phyloP scores from a whole-genome alignment of 2,329 filamentous ascomycete genomes.

The Monascus ruber region DNA sequence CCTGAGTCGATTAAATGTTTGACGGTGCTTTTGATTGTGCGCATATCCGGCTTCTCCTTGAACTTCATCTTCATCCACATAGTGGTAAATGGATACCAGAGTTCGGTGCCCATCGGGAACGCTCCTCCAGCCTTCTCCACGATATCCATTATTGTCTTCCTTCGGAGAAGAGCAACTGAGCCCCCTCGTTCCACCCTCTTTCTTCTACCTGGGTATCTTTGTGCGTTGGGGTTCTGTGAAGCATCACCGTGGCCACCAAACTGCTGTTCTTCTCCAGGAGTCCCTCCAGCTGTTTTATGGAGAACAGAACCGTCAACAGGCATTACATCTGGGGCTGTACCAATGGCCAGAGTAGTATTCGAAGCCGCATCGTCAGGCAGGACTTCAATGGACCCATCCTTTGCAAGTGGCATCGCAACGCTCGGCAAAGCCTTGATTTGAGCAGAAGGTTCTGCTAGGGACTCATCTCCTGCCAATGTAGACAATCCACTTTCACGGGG shows the following conservation, averaged over 20 bases:
- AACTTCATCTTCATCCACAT: slow-evolving; percentile 40
- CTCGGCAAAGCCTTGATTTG: too few species aligned
- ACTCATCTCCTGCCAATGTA: too few species aligned
- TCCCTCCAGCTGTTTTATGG: not conserved
- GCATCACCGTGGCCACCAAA: not conserved
- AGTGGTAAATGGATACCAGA: slow-evolving; percentile 44
- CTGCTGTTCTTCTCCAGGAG: not conserved
- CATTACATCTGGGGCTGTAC: too few species aligned
- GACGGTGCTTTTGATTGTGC: slow-evolving; percentile 41
- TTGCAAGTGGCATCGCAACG: too few species aligned
- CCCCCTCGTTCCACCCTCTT: slow-evolving; percentile 19
- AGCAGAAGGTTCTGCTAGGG: too few species aligned
- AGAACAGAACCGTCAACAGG: too few species aligned
- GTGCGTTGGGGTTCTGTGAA: slow-evolving; percentile 2
- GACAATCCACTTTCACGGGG: too few species aligned
- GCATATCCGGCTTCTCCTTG: slow-evolving; percentile 38
- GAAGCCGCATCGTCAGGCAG: too few species aligned
- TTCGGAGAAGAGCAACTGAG: slow-evolving; percentile 34
- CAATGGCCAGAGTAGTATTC: too few species aligned
- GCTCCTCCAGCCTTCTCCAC: slow-evolving; percentile 43
- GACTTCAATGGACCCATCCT: too few species aligned
- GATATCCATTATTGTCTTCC: slow-evolving; percentile 44
- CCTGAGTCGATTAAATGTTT: slow-evolving; percentile 40
- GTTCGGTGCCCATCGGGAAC: slow-evolving; percentile 43
- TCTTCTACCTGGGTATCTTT: not conserved